Percentiles rank a stretch among this genome's conserved stretches.
Conservation (phyloP, 140 eudicot species). For the Senecio squalidus region DNA sequence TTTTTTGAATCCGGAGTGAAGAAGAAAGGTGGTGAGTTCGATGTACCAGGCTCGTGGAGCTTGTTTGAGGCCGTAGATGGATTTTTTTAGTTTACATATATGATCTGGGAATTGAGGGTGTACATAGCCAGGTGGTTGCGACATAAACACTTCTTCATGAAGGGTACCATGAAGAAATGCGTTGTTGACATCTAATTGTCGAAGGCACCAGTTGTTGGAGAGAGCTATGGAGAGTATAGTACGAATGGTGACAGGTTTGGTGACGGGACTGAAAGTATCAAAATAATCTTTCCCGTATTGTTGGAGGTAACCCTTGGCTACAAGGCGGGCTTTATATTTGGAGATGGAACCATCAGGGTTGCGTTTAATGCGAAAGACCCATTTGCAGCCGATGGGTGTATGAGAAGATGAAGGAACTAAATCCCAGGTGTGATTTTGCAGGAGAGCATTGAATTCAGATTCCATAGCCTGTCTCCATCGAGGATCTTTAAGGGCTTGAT, state of each 20-base stretch:
- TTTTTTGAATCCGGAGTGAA: background rate
- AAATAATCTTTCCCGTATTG: background rate
- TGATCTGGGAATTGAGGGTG: background rate
- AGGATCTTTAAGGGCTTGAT: too few relatives aligned
- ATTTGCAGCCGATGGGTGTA: background rate
- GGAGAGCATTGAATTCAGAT: too few relatives aligned
- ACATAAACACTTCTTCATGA: constrained; percentile 5
- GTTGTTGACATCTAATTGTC: background rate
- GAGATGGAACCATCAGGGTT: constrained; percentile 1
- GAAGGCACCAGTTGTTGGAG: background rate
- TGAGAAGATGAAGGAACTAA: background rate
- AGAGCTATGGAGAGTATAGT: background rate
- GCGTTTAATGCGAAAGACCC: background rate
- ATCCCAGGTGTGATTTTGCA: too few relatives aligned
- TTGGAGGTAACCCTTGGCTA: background rate
- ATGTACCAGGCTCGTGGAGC: background rate
- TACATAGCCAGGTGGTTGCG: background rate
- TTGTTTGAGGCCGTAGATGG: background rate
- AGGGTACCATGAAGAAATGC: background rate
- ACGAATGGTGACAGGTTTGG: background rate
- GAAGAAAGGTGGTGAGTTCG: background rate
- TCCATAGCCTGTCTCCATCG: too few relatives aligned
- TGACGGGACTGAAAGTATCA: constrained; percentile 1
- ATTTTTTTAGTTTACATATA: background rate
- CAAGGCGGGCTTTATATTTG: background rate